Evolutionary conservation across 2,329 filamentous ascomycete species (phyloP).

Genomic region (Cordyceps pruinosa): DNA sequence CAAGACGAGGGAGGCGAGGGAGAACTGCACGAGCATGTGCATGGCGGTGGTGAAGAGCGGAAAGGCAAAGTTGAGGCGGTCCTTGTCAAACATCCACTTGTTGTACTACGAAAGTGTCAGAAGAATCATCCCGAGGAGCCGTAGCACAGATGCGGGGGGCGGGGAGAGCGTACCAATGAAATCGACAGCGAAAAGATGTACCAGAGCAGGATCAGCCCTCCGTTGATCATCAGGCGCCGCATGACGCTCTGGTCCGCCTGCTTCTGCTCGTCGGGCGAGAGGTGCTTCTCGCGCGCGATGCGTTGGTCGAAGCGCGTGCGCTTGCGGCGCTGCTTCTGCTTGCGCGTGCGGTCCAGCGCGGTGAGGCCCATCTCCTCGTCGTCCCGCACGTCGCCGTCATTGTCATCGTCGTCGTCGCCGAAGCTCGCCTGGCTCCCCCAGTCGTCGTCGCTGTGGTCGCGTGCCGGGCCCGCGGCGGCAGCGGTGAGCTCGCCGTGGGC

Average conservation of each 20-base stretch:
- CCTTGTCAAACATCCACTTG: slow-evolving; percentile 97
- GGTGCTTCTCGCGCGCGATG: slow-evolving; percentile 51
- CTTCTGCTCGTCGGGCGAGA: slow-evolving; percentile 66
- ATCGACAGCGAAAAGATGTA: slow-evolving; percentile 88
- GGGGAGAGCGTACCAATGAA: slow-evolving; percentile 77
- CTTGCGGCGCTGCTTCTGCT: slow-evolving; percentile 57
- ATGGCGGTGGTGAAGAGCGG: slow-evolving; percentile 91
- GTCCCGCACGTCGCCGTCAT: slow-evolving; percentile 55
- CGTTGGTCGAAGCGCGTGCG: slow-evolving; percentile 65
- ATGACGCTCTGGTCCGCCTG: slow-evolving; percentile 69
- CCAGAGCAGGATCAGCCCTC: slow-evolving; percentile 79
- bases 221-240: slow-evolving; percentile 64
- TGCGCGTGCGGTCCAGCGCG: slow-evolving; percentile 60
- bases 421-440: slow-evolving; percentile 48
- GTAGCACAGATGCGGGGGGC: neutral
- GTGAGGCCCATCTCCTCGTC: slow-evolving; percentile 90
- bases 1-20: slow-evolving; percentile 68
- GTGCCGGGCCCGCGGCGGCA: slow-evolving; percentile 18
- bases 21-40: slow-evolving; percentile 94
- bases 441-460: slow-evolving; percentile 19
- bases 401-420: slow-evolving; percentile 52
- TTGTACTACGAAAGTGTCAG: slow-evolving; percentile 74
- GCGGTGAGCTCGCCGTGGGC: slow-evolving; percentile 25
- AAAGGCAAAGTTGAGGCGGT: slow-evolving; percentile 83
- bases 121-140: neutral